These are phyloP conservation scores for Xylaria sp. DNA, from an alignment of 2,329 filamentous ascomycete genomes.

Conservation along the genomic window DNA sequence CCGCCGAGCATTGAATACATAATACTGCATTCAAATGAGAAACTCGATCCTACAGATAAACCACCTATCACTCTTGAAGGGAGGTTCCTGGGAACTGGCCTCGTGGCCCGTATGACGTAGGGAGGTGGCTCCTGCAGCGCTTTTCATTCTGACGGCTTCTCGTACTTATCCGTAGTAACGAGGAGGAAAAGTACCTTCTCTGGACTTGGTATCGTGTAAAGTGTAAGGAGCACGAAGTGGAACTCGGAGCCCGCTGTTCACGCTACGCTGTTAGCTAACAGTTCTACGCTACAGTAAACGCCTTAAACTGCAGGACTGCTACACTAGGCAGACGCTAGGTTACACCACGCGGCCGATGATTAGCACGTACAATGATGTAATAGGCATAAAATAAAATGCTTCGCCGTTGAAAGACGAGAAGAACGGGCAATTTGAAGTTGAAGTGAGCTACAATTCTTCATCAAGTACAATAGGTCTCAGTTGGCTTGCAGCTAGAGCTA, in stretches of 20 bases:
- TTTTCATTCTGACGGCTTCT: neutral
- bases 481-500: neutral
- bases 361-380: neutral
- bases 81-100: neutral
- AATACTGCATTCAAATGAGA: too few relatives aligned
- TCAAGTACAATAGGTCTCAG: neutral
- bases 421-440: too few relatives aligned
- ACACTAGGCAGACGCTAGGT: neutral
- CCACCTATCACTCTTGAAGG: neutral
- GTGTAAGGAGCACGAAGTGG: conserved; percentile 1
- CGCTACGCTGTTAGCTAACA: neutral
- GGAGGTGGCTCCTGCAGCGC: too few relatives aligned
- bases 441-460: neutral
- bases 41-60: too few relatives aligned
- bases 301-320: neutral
- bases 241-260: neutral
- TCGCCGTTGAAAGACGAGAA: neutral
- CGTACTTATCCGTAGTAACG: neutral
- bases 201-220: neutral
- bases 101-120: too few relatives aligned
- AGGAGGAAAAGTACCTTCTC: neutral
- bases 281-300: neutral
- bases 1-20: too few relatives aligned
- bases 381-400: neutral
- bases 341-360: neutral